Base-by-base conservation (phyloP, 352 stramenopile species). In the Pythium rishiriense region DNA sequence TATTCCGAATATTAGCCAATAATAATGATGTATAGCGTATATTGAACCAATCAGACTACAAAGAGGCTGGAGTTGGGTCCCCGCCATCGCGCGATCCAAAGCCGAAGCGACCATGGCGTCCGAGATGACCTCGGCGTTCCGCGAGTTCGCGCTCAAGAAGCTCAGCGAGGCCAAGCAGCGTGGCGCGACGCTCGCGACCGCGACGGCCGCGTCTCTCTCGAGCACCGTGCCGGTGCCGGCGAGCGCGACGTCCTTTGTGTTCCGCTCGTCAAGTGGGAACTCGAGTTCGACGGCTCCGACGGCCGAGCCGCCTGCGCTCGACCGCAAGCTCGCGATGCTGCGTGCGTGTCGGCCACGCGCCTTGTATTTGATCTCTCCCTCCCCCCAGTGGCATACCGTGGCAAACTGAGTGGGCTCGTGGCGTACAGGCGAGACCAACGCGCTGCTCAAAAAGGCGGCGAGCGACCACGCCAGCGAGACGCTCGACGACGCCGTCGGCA, bases 111-210 rank as follows among this genome's bases (percentile, higher is more conserved):
- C 4, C 15, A 90, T 92, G 81, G 74, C 74, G 66, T 87, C 69
- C 9, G 75, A 86, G 47, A 81, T 86, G 77, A 86, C 83, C 54
- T 74, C 79, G 46, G 73, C 78, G 72, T 74, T 92, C 62, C 76
- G 81, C 28, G 78, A 87, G 25, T 90, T 90, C 66, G 83, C 83
- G 64, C 73, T 85, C 59, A 89, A 88, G 71, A 92, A 90, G 74
- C 72, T 92, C 21, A 75, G 78, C 39, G 81, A 90, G 61, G 83
- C 83, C 26, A 78, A 84, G 57, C 75, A 88, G 55, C 78, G 76
- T 31, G 79, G 83, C 49, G 75, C 79, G 55, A 79, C 79, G 62
- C 69, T 91, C 28, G 83, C 83, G 24, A 77, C 73, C 7, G 69
- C 63, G 1, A 84, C 81, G 6, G 77, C 77, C 17, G 70, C 65